Evolutionary conservation across 495 filamentous ascomycete genomes (phyloP).

Genomic region (Penicillium lividum): DNA sequence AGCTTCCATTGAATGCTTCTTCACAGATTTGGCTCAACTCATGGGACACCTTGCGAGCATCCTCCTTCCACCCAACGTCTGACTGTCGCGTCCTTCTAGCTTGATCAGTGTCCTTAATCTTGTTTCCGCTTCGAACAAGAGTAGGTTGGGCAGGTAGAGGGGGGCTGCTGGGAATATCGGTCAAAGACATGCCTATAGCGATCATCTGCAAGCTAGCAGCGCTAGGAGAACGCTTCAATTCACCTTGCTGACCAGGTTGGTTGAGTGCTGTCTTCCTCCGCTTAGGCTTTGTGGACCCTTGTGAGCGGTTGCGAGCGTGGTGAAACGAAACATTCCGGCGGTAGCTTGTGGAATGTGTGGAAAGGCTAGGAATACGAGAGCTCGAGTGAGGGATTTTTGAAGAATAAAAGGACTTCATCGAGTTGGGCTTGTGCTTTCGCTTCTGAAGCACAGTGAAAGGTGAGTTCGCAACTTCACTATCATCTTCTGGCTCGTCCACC

Average conservation of each 20-base stretch:
- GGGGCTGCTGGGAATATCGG: slow-evolving; percentile 34
- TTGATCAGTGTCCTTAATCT: slow-evolving; percentile 28
- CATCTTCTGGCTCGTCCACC: slow-evolving; percentile 23
- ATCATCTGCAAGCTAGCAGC: slow-evolving; percentile 32
- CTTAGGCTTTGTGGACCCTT: slow-evolving; percentile 38
- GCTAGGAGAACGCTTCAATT: slow-evolving; percentile 29
- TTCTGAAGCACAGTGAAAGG: slow-evolving; percentile 39
- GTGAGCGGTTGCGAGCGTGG: slow-evolving; percentile 52
- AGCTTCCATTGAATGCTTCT: slow-evolving; percentile 80
- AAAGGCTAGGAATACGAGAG: slow-evolving; percentile 60
- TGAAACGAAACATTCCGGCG: slow-evolving; percentile 83
- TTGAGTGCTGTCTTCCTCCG: slow-evolving; percentile 17
- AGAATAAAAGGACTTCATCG: slow-evolving; percentile 42
- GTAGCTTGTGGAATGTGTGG: slow-evolving; percentile 57
- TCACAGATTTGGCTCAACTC: slow-evolving; percentile 70
- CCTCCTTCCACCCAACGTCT: slow-evolving; percentile 57
- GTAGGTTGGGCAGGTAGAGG: slow-evolving; percentile 42
- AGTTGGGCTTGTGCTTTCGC: slow-evolving; percentile 37
- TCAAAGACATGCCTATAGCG: slow-evolving; percentile 18
- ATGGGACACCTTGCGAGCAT: slow-evolving; percentile 64
- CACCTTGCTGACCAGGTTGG: slow-evolving; percentile 14
- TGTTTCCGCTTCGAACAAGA: slow-evolving; percentile 37
- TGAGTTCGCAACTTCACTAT: slow-evolving; percentile 15
- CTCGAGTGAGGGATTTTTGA: slow-evolving; percentile 44
- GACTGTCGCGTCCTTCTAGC: slow-evolving; percentile 43